Evolutionary conservation across 1,139 yeast species (phyloP).

Genomic region (Blastobotrys aristatus): DNA sequence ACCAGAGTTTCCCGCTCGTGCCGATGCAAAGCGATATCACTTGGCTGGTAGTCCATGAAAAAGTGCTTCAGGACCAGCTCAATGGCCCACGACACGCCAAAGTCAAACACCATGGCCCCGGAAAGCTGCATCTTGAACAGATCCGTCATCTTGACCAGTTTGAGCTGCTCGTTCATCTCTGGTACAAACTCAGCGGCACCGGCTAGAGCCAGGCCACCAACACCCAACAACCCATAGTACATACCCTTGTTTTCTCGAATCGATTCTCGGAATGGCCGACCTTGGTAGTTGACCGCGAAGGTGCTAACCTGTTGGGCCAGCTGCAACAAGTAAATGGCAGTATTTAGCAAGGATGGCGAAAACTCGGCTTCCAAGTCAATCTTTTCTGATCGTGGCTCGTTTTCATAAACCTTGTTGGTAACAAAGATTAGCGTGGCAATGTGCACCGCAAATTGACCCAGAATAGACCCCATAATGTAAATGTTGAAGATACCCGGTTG

Average conservation of each 20-base stretch:
- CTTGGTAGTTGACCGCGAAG: slow-evolving; percentile 96
- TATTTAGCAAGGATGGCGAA: slow-evolving; percentile 83
- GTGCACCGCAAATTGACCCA: slow-evolving; percentile 95
- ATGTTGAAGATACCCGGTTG: slow-evolving; percentile 94
- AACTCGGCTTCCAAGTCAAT: slow-evolving; percentile 87
- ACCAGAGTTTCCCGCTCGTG: slow-evolving; percentile 32
- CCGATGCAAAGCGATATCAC: slow-evolving; percentile 67
- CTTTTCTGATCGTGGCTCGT: slow-evolving; percentile 89
- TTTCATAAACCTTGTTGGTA: slow-evolving; percentile 71
- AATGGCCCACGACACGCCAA: slow-evolving; percentile 71
- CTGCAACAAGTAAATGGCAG: slow-evolving; percentile 92
- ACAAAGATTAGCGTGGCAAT: slow-evolving; percentile 76
- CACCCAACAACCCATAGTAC: slow-evolving; percentile 94
- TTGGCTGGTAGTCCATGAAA: slow-evolving; percentile 88
- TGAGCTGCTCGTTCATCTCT: slow-evolving; percentile 86
- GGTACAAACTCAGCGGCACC: slow-evolving; percentile 96
- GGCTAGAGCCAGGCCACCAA: slow-evolving; percentile 78
- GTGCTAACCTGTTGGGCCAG: slow-evolving; percentile 96
- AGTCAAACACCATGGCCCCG: slow-evolving; percentile 65
- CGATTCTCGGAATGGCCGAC: slow-evolving; percentile 92
- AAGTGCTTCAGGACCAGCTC: slow-evolving; percentile 73
- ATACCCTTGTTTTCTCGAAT: slow-evolving; percentile 89
- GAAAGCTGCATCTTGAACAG: slow-evolving; percentile 78
- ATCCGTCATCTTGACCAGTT: slow-evolving; percentile 78
- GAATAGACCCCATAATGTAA: slow-evolving; percentile 94